Conservation (phyloP, 1,284 basidiomycete species). For the Farysia itapuensis region DNA sequence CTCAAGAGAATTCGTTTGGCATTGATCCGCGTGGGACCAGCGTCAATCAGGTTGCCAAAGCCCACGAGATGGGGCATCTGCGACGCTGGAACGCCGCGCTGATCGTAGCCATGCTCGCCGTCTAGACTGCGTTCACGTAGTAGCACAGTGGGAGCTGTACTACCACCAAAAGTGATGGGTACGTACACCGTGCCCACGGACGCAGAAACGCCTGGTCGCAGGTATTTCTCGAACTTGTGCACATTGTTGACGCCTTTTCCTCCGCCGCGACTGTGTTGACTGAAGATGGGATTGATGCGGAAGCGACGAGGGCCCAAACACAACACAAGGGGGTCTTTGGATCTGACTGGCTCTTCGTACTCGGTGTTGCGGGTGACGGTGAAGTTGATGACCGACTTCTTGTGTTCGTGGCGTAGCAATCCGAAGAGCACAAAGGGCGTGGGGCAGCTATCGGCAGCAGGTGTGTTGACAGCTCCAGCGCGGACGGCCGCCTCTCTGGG, state of each 20-base stretch:
- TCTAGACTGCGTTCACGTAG: conserved; percentile 31
- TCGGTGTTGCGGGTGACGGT: conserved; percentile 94
- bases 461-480: conserved; percentile 17
- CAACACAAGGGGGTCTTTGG: conserved; percentile 89
- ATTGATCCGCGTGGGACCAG: conserved; percentile 80
- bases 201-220: conserved; percentile 72
- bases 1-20: conserved; percentile 91
- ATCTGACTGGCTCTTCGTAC: conserved; percentile 80
- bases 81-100: conserved; percentile 47
- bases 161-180: conserved; percentile 80
- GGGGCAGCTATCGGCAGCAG: conserved; percentile 29
- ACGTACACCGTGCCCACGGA: conserved; percentile 76
- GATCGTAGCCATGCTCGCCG: conserved; percentile 52
- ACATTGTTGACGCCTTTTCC: conserved; percentile 91
- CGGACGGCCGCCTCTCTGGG: conserved; percentile 42
- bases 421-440: conserved; percentile 77
- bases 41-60: conserved; percentile 81
- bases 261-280: conserved; percentile 76
- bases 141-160: conserved; percentile 50
- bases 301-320: conserved; percentile 86
- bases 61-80: conserved; percentile 73
- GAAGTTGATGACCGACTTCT: conserved; percentile 89
- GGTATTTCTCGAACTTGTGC: conserved; percentile 93
- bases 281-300: conserved; percentile 82
- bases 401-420: conserved; percentile 92